Evolutionary conservation across 768 basidiomycete genomes (phyloP), one percentile per base, ranked within the genome.

Genomic region (Chiua virens): DNA sequence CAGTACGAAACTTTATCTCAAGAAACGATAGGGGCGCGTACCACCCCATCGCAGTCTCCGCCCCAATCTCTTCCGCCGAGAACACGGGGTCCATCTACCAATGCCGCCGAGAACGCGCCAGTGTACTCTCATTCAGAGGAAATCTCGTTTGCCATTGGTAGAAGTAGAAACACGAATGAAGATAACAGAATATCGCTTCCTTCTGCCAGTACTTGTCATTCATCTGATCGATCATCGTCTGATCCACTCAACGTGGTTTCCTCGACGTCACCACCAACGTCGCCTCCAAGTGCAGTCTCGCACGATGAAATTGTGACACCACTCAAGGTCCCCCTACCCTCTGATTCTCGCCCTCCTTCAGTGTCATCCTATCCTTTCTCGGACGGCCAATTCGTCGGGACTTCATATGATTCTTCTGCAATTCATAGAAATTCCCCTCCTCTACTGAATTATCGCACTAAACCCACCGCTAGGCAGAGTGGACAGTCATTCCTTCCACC

Each of bases 401-500:
- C 22, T 15, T 45, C 39, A 15, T 40, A 13, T 14, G 34, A 42
- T 22, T 10, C 38, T 41, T 37, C 21, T 28, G 20, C 44, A 10
- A 17, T 27, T 49, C 39, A 8, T 28, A 47, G 43, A 37, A 30
- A 21, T 21, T 35, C 42, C 9, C 45, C 52, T 21, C 59, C 50
- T 50, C 17, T 34, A 28, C 44, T 45, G 6, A 37, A 45, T 37
- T 23, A 50, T 39, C 43, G 46, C 36, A 50, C 47, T 11, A 63
- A 61, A 39, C 44, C 50, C 27, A 45, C 20, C 7, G 13, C 27
- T 23, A n/a, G 40, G 20, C 49, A 28, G 45, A 35, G 23, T 40
- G 28, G 43, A 17, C 27, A 25, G 6, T 13, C 32, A 17, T 25
- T 20, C 23, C 45, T 36, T 48, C 45, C 25, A 18, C 25, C 40